Conservation (phyloP, 2,329 filamentous ascomycete genomes). For the Ophiostoma ulmi region DNA sequence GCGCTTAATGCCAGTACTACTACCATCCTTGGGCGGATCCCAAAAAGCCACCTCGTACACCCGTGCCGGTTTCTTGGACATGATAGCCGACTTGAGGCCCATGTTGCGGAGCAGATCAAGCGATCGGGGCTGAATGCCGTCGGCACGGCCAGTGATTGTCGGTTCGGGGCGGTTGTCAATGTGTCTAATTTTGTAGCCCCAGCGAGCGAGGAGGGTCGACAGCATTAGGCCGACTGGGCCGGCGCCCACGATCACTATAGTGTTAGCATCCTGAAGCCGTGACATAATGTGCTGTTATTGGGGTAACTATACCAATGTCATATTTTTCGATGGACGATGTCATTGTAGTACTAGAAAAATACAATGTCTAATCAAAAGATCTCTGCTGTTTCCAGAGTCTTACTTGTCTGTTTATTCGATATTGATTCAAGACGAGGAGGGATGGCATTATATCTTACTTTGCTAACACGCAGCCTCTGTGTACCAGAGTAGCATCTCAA, state of each 20-base stretch:
- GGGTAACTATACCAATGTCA: conserved; percentile 20
- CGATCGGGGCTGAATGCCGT: conserved; percentile 87
- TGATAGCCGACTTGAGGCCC: conserved; percentile 80
- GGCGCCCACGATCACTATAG: conserved; percentile 75
- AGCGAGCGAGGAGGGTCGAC: conserved; percentile 80
- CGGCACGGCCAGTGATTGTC: conserved; percentile 77
- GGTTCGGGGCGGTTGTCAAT: conserved; percentile 86
- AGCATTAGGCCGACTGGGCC: conserved; percentile 84
- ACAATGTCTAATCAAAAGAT: no score
- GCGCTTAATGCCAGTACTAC: conserved; percentile 54
- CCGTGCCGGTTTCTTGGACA: conserved; percentile 80
- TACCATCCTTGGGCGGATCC: conserved; percentile 54
- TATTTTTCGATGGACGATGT: background rate
- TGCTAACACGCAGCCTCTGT: background rate
- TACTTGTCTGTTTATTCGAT: no score
- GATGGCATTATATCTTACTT: background rate
- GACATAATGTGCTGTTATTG: background rate
- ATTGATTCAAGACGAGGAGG: background rate
- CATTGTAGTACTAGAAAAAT: background rate
- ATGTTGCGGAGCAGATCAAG: conserved; percentile 83
- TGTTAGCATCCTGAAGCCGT: background rate
- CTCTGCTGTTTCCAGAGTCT: background rate
- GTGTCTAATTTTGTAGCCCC: conserved; percentile 93
- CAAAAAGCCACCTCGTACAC: conserved; percentile 75
- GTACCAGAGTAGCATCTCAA: no score